Base-by-base conservation (phyloP, 2,329 filamentous ascomycete species). In the Colletotrichum nymphaeae region DNA sequence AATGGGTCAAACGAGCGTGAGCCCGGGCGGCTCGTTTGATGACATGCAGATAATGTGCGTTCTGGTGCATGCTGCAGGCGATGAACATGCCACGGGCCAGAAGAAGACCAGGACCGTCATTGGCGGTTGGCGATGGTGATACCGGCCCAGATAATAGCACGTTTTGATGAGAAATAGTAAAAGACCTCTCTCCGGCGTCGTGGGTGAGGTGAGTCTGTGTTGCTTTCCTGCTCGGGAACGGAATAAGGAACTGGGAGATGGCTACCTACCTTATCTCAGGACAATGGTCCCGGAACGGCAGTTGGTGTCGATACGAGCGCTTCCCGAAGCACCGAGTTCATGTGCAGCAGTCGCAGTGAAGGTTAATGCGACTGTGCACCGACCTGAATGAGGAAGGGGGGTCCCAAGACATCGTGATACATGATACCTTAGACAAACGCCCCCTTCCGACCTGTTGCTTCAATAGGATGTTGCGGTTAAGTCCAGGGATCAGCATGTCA, bases 11-110 rank as follows among this genome's bases (percentile, higher is more conserved):
- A 73, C 67, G 46, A 57, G 37, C 55, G 24, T 58, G 32, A 46
- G 65, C 24, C 53, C 65, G 57, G 22, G 42, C 49, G 46, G 37
- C 65, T 30, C 37, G 70, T 73, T 66, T 73, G 70, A 73, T 70
- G 60, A 42, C 35, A 64, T 30, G 49, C 62, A 53, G 53, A 49
- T 46, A 49, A 32, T 62, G 32, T 57, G 19, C 53, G 46, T 62
- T 60, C 37, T 30, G 24, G n/a, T 28, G 30, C 59, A 57, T 30
- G 42, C 19, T 22, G 32, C 53, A 35, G 35, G 14, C 46, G 49
- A 49, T 35, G 57, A 58, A 64, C 69, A 62, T 12, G 59, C 37
- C 60, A 58, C 64, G 64, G 52, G 49, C 28, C 64, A 63, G 58
- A 42, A 30, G n/a, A 22, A 42, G 53, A 28, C 32, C 66, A 37